Base-by-base conservation (phyloP, 1,284 basidiomycete species). In the Anthracocystis walkeri region DNA sequence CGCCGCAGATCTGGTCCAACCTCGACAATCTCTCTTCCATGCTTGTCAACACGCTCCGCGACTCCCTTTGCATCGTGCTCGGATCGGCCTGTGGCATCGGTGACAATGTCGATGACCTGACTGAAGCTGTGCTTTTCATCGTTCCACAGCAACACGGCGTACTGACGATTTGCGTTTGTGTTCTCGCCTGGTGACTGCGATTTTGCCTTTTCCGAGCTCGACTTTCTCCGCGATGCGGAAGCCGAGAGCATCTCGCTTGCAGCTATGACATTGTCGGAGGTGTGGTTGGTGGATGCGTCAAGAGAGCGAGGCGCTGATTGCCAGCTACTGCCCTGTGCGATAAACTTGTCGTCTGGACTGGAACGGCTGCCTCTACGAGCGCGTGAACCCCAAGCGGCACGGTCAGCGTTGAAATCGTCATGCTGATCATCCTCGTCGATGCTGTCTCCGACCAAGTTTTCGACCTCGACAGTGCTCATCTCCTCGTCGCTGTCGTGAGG, bases 121-220 rank as follows among this genome's bases (percentile, higher is more conserved):
- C 92, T 91, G 79, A 93, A 93, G 2, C 93, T 95, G 85, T 98
- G 97, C 79, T 95, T 97, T 86, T 99, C 97, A 86, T 98, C 96
- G 85, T 97, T 95, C 95, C 95, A 98, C 2, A 98, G 87, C 20
- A 97, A 88, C 58, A 98, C 89, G 23, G 92, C 92, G 89, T 71
- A 95, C 91, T 74, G 90, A 14, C 75, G 80, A 40, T 68, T 75
- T 35, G 48, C 58, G 31, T 55, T 54, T 41, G 35, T 12, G 14
- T 60, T 48, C 4, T 56, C 51, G 4, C 53, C 46, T 10, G 57
- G 23, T 11, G 40, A 2, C 8, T 60, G 59, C 20, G 70, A 45
- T 21, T 73, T 60, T 16, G 20, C 42, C 27, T 38, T 49, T 1
- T 65, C 68, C 21, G 45, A 14, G 50, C 58, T 61, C 16, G 58